Conservation (phyloP, 1,139 yeast genomes). For the Taiozyma onychis region DNA sequence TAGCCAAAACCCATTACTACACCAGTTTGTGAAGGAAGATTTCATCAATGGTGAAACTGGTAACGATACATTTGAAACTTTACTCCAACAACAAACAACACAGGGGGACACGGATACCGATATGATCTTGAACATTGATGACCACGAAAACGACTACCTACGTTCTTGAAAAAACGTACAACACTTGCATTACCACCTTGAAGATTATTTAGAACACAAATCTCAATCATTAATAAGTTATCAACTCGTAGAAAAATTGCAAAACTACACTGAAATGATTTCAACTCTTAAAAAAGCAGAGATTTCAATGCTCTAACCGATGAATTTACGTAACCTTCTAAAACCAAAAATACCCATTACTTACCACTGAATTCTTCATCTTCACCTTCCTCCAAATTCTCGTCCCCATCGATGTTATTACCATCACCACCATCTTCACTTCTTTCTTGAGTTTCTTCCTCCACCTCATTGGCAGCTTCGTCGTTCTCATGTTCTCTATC, state of each 20-base stretch:
- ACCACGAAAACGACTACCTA: not conserved
- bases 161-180: not conserved
- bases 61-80: not conserved
- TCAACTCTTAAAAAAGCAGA: not conserved
- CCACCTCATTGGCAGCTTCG: not conserved
- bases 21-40: conserved; percentile 19
- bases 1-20: conserved; percentile 12
- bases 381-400: conserved; percentile 1
- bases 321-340: not conserved
- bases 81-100: not conserved
- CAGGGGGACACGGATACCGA: not conserved
- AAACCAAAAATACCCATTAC: not conserved
- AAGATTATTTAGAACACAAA: not conserved
- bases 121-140: not conserved
- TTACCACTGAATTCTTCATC: not conserved
- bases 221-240: not conserved
- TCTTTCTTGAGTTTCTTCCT: not conserved
- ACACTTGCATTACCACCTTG: not conserved
- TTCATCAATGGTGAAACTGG: conserved; percentile 1
- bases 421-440: not conserved
- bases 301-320: not conserved
- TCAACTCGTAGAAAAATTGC: not conserved
- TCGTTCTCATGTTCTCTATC: not conserved
- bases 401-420: not conserved
- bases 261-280: not conserved